Percentiles rank a stretch among this genome's conserved stretches.
Conservation (phyloP, 129 eudicot species). For the Chrysanthemum makinoi region DNA sequence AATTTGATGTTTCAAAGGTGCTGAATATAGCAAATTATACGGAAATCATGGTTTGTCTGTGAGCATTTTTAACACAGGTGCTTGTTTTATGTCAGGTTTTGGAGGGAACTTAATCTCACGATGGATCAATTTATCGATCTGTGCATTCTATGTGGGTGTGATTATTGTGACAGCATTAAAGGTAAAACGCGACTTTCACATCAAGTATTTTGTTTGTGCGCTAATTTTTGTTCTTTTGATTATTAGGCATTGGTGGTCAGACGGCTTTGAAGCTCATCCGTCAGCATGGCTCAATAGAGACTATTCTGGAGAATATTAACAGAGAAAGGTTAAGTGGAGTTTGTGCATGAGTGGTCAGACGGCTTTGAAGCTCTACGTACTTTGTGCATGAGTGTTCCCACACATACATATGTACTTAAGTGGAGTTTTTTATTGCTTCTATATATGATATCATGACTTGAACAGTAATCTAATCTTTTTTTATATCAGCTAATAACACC, state of each 20-base stretch:
- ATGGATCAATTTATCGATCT: constrained; percentile 98
- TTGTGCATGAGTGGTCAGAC: too few species aligned
- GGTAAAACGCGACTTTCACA: constrained; percentile 36
- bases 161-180: constrained; percentile 92
- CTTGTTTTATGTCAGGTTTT: constrained; percentile 58
- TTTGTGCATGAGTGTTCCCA: too few species aligned
- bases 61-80: neutral
- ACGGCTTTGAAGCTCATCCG: constrained; percentile 95
- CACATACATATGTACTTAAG: too few species aligned
- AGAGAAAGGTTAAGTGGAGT: constrained; percentile 57
- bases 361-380: too few species aligned
- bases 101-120: constrained; percentile 79
- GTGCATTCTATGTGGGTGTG: constrained; percentile 96
- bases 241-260: constrained; percentile 82
- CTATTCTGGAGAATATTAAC: constrained; percentile 80
- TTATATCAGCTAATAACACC: constrained; percentile 36
- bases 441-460: too few species aligned
- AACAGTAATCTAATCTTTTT: neutral
- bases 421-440: too few species aligned
- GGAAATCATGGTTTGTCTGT: neutral
- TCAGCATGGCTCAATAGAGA: constrained; percentile 93
- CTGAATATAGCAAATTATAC: constrained; percentile 5
- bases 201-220: neutral
- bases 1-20: constrained; percentile 90
- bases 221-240: neutral